Conservation (phyloP, 2,329 filamentous ascomycete genomes). For the Raffaelea albimanens region DNA sequence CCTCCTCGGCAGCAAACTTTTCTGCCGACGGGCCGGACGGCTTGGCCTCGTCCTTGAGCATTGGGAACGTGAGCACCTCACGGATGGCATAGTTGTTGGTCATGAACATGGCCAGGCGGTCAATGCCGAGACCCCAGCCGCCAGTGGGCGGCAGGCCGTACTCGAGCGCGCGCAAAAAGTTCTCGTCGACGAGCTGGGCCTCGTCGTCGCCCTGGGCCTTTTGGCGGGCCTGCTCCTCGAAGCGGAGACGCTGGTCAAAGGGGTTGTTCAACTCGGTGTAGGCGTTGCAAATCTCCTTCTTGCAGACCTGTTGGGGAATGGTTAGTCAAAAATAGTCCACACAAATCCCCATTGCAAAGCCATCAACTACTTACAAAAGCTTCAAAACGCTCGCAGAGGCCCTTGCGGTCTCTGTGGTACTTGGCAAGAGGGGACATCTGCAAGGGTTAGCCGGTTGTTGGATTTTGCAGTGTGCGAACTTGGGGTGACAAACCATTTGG, state of each 20-base stretch:
- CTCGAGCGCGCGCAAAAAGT: slow-evolving; percentile 83
- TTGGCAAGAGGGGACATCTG: slow-evolving; percentile 92
- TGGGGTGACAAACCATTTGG: slow-evolving; percentile 16
- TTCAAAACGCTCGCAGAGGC: slow-evolving; percentile 94
- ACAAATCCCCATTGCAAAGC: background rate
- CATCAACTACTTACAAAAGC: slow-evolving; percentile 46
- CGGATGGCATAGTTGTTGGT: slow-evolving; percentile 94
- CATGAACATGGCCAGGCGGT: slow-evolving; percentile 53
- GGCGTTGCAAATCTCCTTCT: slow-evolving; percentile 94
- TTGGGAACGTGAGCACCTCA: slow-evolving; percentile 92
- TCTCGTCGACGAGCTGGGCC: slow-evolving; percentile 92
- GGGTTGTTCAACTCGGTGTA: slow-evolving; percentile 98
- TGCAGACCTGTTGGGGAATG: slow-evolving; percentile 52
- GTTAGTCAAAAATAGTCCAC: background rate
- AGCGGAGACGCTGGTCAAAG: slow-evolving; percentile 83
- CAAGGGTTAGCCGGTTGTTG: slow-evolving; percentile 22
- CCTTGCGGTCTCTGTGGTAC: slow-evolving; percentile 72
- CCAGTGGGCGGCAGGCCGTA: slow-evolving; percentile 71
- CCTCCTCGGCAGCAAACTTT: slow-evolving; percentile 30
- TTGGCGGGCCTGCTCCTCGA: slow-evolving; percentile 91
- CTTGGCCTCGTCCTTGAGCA: slow-evolving; percentile 93
- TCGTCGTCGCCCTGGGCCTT: slow-evolving; percentile 97
- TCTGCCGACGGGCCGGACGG: slow-evolving; percentile 35
- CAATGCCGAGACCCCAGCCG: slow-evolving; percentile 94
- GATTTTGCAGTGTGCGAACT: background rate